These are phyloP conservation scores for Solanum clarkiae DNA, from an alignment of 257 asterid species.

Conservation along the genomic window DNA sequence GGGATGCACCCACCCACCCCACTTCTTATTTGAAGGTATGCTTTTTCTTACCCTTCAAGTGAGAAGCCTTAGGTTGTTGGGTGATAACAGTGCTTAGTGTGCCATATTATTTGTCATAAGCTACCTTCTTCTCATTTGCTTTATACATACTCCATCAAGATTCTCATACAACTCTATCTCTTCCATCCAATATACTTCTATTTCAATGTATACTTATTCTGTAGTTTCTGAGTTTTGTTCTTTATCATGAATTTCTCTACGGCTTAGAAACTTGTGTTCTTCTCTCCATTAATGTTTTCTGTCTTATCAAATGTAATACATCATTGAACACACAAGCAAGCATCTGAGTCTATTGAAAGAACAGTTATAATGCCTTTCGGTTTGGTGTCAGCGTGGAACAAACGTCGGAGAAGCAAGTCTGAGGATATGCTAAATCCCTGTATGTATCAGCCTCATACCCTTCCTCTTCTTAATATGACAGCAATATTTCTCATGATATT, in stretches of 20 bases:
- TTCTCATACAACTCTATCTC: constrained; percentile 22
- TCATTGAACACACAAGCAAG: background rate
- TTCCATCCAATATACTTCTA: background rate
- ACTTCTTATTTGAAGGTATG: constrained; percentile 27
- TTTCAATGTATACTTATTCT: background rate
- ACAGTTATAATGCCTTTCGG: constrained; percentile 68
- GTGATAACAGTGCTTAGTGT: constrained; percentile 18
- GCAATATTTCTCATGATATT: background rate
- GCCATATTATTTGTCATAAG: constrained; percentile 25
- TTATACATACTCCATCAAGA: constrained; percentile 56
- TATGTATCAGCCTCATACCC: constrained; percentile 10
- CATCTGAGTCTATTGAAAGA: background rate
- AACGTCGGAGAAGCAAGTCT: constrained; percentile 87
- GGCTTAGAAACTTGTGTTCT: background rate
- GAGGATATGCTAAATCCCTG: constrained; percentile 76
- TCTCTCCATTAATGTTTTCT: background rate
- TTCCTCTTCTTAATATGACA: background rate
- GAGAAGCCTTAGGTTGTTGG: constrained; percentile 45
- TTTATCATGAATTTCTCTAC: background rate
- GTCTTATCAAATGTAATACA: constrained; percentile 1
- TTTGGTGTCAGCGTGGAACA: constrained; percentile 90
- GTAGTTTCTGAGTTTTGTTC: background rate
- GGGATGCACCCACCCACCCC: constrained; percentile 9
- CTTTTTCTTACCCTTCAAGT: constrained; percentile 62
- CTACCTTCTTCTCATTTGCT: constrained; percentile 47